These are phyloP conservation scores for Scutellaria minor DNA, from an alignment of 257 asterid species.

Conservation along the genomic window DNA sequence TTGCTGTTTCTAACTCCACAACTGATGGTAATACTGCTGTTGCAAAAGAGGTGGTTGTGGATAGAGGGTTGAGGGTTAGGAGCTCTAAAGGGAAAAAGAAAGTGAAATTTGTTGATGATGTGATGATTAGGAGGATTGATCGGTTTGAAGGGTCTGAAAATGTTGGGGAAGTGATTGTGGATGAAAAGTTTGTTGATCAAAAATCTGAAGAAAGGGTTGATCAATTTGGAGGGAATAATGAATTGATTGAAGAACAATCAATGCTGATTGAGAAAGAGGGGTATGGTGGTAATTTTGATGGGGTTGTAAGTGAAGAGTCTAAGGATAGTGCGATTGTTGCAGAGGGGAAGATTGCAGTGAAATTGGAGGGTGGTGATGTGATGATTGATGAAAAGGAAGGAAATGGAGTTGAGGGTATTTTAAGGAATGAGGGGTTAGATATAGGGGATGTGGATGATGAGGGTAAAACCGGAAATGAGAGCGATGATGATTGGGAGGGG, in stretches of 20 bases:
- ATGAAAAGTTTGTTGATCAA: constrained; percentile 26
- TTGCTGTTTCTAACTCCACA: constrained; percentile 39
- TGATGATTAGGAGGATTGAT: constrained; percentile 51
- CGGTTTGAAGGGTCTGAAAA: constrained; percentile 43
- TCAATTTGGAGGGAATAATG: constrained; percentile 31
- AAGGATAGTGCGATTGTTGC: constrained; percentile 12
- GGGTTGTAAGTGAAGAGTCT: constrained; percentile 27
- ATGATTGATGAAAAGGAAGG: constrained; percentile 35
- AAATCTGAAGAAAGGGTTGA: constrained; percentile 30
- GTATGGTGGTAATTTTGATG: constrained; percentile 25
- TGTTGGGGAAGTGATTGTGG: constrained; percentile 26
- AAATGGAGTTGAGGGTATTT: constrained; percentile 17
- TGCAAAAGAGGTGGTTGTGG: constrained; percentile 36
- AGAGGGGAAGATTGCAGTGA: constrained; percentile 22
- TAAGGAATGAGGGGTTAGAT: constrained; percentile 16
- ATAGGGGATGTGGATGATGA: constrained; percentile 37
- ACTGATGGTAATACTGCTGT: constrained; percentile 34
- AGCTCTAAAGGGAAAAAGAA: constrained; percentile 44
- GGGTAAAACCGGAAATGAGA: constrained; percentile 18
- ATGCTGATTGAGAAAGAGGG: constrained; percentile 32
- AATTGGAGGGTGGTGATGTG: constrained; percentile 30
- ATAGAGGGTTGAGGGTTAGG: constrained; percentile 43
- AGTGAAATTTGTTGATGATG: constrained; percentile 61
- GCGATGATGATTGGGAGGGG: constrained; percentile 88
- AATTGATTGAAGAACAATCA: constrained; percentile 27